These are phyloP conservation scores for Lophiostoma macrostomum DNA, from an alignment of 495 filamentous ascomycete genomes.

Conservation along the genomic window DNA sequence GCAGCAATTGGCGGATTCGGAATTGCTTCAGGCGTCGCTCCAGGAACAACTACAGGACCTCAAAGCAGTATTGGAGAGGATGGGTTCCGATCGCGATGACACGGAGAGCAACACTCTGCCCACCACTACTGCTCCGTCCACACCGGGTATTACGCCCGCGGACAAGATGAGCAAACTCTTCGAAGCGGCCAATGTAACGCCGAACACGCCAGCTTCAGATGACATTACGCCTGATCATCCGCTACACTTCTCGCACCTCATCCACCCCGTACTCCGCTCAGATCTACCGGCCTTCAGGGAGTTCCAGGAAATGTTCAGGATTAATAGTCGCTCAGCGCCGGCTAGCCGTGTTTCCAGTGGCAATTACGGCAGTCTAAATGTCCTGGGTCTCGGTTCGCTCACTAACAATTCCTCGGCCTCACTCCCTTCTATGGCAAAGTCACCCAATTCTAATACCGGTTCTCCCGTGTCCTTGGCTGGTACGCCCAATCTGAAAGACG, in stretches of 20 bases:
- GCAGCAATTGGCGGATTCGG: conserved; percentile 75
- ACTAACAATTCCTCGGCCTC: conserved; percentile 38
- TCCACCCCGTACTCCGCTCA: conserved; percentile 77
- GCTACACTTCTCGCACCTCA: conserved; percentile 76
- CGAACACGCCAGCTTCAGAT: conserved; percentile 50
- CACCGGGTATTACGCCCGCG: conserved; percentile 50
- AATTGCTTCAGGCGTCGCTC: conserved; percentile 79
- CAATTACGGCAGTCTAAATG: conserved; percentile 62
- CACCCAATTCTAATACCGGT: conserved; percentile 24
- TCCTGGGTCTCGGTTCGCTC: conserved; percentile 53
- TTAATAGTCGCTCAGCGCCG: conserved; percentile 47
- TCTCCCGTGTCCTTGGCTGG: conserved; percentile 31
- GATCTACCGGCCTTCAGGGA: conserved; percentile 80
- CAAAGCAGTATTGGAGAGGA: conserved; percentile 85
- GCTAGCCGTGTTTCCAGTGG: conserved; percentile 65
- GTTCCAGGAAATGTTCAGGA: conserved; percentile 72
- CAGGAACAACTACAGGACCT: conserved; percentile 91
- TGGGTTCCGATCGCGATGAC: conserved; percentile 72
- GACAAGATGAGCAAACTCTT: conserved; percentile 46
- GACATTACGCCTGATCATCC: conserved; percentile 73
- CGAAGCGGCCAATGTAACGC: conserved; percentile 46
- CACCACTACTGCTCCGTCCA: conserved; percentile 68
- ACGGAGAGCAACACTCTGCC: conserved; percentile 53
- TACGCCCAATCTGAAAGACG: conserved; percentile 69
- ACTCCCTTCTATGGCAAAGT: conserved; percentile 35